Evolutionary conservation across 1,284 basidiomycete genomes (phyloP), one percentile per base, ranked within the genome.

Genomic region (Leucoagaricus sp.): DNA sequence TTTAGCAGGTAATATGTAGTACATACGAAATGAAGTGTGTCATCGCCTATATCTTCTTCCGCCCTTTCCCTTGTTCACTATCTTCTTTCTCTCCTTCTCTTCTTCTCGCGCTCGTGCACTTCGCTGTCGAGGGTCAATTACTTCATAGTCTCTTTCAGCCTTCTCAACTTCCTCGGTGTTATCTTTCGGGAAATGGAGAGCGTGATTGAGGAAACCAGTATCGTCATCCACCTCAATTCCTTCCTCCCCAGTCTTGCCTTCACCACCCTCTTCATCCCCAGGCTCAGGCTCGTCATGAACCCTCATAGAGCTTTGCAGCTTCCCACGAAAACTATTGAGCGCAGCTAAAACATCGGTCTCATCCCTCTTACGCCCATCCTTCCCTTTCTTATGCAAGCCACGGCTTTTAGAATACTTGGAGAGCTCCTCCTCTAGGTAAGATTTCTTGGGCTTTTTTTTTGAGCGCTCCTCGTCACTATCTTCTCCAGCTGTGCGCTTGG

Each of bases 101-200:
- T 92, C 89, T 65, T 91, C 86, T 64, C 76, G 82, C 25, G 90
- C 90, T 44, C 82, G 75, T 17, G 87, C 88, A 46, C 84, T 78
- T 52, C 90, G 73, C 55, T 82, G 79, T 60, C 90, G 73, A 0
- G 90, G 90, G 67, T 93, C 90, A 65, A 93, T 93, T 47, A 96
- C 93, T 69, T 94, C 90, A 65, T 95, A 96, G 63, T 96, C 93
- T 48, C 91, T 78, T 70, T 95, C 91, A 0, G 93, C 93, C 68
- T 94, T 88, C 57, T 77, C 71, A 15, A 81, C 83, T 71, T 94
- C 87, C 64, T 92, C 88, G 29, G 79, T 77, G 60, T 89, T 84
- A 57, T 88, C 91, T 69, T 93, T 92, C 17, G 87, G 82, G 71
- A 94, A 94, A 62, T 83, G 82, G 57, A 96, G 75, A 19, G 80